Evolutionary conservation across 1,284 basidiomycete species (phyloP), one percentile per base, ranked within the genome.

Genomic region (Ceratobasidium sp.): DNA sequence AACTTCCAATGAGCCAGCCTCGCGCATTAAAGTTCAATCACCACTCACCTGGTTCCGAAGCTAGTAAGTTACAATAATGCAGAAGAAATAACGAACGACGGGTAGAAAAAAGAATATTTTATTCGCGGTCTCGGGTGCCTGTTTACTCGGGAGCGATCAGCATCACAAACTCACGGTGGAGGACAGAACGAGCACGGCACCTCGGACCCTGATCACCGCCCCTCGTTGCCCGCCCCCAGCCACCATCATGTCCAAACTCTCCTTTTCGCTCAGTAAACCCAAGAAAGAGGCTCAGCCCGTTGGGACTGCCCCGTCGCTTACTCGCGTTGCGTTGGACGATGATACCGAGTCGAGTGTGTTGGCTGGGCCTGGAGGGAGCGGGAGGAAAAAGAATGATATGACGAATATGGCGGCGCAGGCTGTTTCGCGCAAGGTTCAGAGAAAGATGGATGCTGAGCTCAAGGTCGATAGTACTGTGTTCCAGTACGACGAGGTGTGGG

Each of bases 401-500:
- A 64, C 60, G 30, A 64, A 42, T 36, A 29, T 64, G 50, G 60
- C 60, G 4, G 60, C 60, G 1, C 49, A 50, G 19, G 60, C 60
- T 14, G 60, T 64, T 2, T 64, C 60, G 7, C 49, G 60, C 8
- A 64, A 64, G 27, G 59, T 49, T 7, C 60, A 64, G 50, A 9
- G 23, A 29, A 19, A 41, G 50, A 64, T 64, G 60, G 60, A 64
- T 44, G 60, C 60, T 14, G 60, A 64, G 36, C 49, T 64, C 21
- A 64, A 64, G 50, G 60, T 64, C 19, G 60, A 64, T 46, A 52
- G 53, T 50, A 90, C 88, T 2, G 90, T 97, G 8, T 99, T 91
- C 77, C 89, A 98, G 78, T 99, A 99, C 75, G 97, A 99, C 76
- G 91, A 92, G 76, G 89, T 98, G 5, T 99, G 90, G 84, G 97